Base-by-base conservation (phyloP, 2,329 filamentous ascomycete genomes). In the Colletotrichum salicis region DNA sequence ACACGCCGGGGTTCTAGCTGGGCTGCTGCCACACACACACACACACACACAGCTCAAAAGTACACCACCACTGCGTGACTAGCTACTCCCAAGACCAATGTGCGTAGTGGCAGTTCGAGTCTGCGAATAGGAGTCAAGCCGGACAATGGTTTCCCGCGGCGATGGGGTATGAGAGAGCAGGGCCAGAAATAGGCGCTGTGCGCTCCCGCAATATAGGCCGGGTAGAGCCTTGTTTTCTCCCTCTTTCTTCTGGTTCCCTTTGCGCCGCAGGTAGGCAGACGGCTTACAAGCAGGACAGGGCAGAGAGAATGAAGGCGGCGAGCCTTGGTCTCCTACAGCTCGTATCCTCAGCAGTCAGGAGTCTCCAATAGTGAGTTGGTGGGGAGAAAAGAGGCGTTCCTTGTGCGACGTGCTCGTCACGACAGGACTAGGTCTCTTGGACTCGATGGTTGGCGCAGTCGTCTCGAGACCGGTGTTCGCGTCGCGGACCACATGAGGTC, bases 291-390 rank as follows among this genome's bases (percentile, higher is more conserved):
- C 33, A 54, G 29, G 41, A 29, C 19, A 19, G 35, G 8, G 61
- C 51, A 55, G 51, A 19, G 15, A 64, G 29, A 58, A 52, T 54
- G 33, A 51, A 27, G 64, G 11, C 56, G 45, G 48, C 22, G 52
- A 71, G 60, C 35, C 62, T 64, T 61, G 41, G n/a, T 51, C n/a
- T 60, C 52, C 52, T 52, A 37, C 59, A 69, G 58, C 78, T 82
- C 81, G 80, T 81, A 82, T 81, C 79, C 72, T 76, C 75, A 75
- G 76, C 74, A 74, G 70, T 75, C 70, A 76, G 72, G 74, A 72
- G 62, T 74, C 74, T 77, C 78, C 79, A 81, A 82, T 81, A 76
- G 76, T 76, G 73, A 76, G 74, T 75, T 72, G 70, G 73, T 74
- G 77, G 76, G 77, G 74, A 76, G 77, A 73, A 74, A 75, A 75